phyloP scores from a whole-genome alignment of 1,284 basidiomycete species.

The Leccinum angustisporum region DNA sequence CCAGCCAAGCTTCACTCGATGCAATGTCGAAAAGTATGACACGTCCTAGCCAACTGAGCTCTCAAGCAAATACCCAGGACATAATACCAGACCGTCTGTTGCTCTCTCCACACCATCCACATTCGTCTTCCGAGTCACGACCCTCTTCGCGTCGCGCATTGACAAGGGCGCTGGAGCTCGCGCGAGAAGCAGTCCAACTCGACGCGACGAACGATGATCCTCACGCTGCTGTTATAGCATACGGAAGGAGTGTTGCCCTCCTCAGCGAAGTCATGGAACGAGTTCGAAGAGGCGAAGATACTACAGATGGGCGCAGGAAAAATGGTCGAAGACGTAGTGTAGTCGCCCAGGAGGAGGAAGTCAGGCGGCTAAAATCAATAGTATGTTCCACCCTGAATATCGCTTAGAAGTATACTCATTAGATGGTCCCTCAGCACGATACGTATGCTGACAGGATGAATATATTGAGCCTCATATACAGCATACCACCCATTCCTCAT shows the following conservation, averaged over 20 bases:
- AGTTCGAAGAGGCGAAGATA: slow-evolving; percentile 78
- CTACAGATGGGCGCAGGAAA: slow-evolving; percentile 56
- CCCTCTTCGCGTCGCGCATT: slow-evolving; percentile 77
- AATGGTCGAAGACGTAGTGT: slow-evolving; percentile 70
- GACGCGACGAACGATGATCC: slow-evolving; percentile 82
- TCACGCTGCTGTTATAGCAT: slow-evolving; percentile 75
- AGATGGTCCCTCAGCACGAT: slow-evolving; percentile 59
- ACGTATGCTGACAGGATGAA: slow-evolving; percentile 88
- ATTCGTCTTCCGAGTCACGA: slow-evolving; percentile 39
- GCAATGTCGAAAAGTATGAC: slow-evolving; percentile 54
- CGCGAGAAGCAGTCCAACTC: slow-evolving; percentile 77
- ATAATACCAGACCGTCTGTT: slow-evolving; percentile 44
- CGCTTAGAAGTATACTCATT: slow-evolving; percentile 14
- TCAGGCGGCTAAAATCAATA: slow-evolving; percentile 75
- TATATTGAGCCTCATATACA: slow-evolving; percentile 82
- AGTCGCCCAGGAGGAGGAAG: slow-evolving; percentile 82
- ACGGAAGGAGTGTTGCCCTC: slow-evolving; percentile 77
- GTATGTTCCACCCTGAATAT: slow-evolving; percentile 47
- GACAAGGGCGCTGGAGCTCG: slow-evolving; percentile 77
- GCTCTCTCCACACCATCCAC: slow-evolving; percentile 42
- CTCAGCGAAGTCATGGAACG: slow-evolving; percentile 86
- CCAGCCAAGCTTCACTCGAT: slow-evolving; percentile 46
- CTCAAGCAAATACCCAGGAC: slow-evolving; percentile 37
- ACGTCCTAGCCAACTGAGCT: slow-evolving; percentile 38
- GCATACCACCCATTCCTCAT: slow-evolving; percentile 71